Base-by-base conservation (phyloP, 257 asterid species). In the Anisodus tanguticus region DNA sequence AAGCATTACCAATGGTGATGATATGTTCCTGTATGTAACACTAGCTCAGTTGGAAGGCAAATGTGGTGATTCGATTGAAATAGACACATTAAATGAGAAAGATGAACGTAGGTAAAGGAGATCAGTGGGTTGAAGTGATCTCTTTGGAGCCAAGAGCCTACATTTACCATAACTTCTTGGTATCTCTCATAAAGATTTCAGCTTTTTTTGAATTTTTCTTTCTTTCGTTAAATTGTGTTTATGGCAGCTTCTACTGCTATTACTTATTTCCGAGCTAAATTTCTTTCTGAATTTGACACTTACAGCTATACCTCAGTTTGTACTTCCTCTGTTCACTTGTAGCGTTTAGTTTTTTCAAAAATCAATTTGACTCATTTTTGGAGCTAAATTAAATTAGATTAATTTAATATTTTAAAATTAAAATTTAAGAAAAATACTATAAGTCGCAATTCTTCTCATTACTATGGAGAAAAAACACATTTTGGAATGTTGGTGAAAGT, bases 101-200 rank as follows among this genome's bases (percentile, higher is more conserved):
- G 26, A 22, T 22, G 26, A 22, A 22, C 26, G 26, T 22, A 22
- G 26, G 26, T 22, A n/a, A n/a, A n/a, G n/a, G 83, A 86, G 98
- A 93, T 91, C 97, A 91, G 85, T 97, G 99, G 99, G 97, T 89
- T 82, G 99, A 97, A 90, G 86, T 95, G 82, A 87, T 97, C 80
- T 95, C 98, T 47, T 92, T 95, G 99, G 99, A 95, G 89, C 99
- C 99, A 4, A 92, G 99, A 88, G 99, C 99, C 85, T 88, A 83
- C 81, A 43, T 96, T 84, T 94, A 86, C 87, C 99, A 94, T 68
- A 91, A 93, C 81, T 96, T 96, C 85, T 84, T 96, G 99, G 99
- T 96, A 88, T 85, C 68, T 5, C 37, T 71, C 39, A 63, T 43
- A 78, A 43, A 43, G 47, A 37, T 55, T 45, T 57, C 10, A 54